These are phyloP conservation scores for Beta vulgaris DNA, from an alignment of 148 eudicot species.

Conservation along the genomic window DNA sequence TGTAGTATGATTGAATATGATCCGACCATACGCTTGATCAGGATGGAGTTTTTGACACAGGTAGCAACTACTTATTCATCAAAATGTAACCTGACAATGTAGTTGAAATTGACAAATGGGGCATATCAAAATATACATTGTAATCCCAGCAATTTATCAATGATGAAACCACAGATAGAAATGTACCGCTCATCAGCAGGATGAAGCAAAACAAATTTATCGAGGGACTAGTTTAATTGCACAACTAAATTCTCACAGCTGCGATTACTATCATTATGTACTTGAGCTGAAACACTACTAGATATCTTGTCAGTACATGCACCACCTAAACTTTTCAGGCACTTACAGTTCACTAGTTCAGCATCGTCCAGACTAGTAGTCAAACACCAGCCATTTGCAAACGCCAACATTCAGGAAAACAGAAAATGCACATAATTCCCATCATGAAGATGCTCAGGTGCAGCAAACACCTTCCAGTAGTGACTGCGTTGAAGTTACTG, in stretches of 20 bases:
- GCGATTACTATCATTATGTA: not conserved
- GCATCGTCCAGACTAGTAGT: not conserved
- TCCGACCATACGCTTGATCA: not conserved
- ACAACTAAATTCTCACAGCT: not conserved
- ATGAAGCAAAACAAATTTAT: not conserved
- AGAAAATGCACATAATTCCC: not conserved
- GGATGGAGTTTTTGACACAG: not conserved
- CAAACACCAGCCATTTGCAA: not conserved
- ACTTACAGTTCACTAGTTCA: no score
- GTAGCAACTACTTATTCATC: not conserved
- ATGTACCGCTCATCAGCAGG: not conserved
- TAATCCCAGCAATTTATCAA: not conserved
- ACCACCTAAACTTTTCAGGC: not conserved
- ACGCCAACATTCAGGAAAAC: not conserved
- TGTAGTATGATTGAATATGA: not conserved
- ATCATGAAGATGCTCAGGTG: slow-evolving; percentile 4
- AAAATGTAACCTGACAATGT: not conserved
- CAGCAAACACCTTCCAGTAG: not conserved
- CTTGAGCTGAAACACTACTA: not conserved
- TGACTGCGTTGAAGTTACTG: not conserved
- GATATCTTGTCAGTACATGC: not conserved
- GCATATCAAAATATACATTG: not conserved
- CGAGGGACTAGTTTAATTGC: not conserved
- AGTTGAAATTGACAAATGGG: not conserved
- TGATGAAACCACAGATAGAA: not conserved